These are phyloP conservation scores for Solanum chilense DNA, from an alignment of 257 asterid species.

Conservation along the genomic window DNA sequence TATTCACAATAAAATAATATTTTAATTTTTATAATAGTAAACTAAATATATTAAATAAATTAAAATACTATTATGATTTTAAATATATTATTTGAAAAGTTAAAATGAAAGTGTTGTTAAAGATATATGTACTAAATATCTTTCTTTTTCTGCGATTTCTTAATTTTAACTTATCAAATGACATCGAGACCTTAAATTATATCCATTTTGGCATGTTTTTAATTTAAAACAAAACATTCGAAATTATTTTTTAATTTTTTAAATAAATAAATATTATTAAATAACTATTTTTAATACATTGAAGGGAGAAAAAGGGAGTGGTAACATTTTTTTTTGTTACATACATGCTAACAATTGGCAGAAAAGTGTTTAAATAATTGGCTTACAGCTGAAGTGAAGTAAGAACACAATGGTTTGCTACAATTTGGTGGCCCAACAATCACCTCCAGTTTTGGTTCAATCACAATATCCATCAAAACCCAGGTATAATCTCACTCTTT, in stretches of 20 bases:
- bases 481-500: slow-evolving; percentile 16
- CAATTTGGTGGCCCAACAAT: slow-evolving; percentile 22
- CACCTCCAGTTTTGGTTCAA: slow-evolving; percentile 30
- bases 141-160: too few species aligned
- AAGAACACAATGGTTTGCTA: slow-evolving; percentile 4
- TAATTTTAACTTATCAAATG: too few species aligned
- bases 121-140: neutral
- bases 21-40: too few species aligned
- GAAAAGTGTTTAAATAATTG: neutral
- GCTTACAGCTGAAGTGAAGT: neutral
- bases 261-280: too few species aligned
- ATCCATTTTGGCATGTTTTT: too few species aligned
- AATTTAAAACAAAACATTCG: too few species aligned
- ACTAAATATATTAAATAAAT: too few species aligned
- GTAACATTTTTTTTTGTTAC: neutral
- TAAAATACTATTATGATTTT: too few species aligned
- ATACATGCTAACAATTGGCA: neutral
- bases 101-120: too few species aligned
- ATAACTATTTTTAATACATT: fast-evolving
- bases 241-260: too few species aligned
- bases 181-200: neutral
- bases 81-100: too few species aligned
- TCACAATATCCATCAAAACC: slow-evolving; percentile 19
- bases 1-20: neutral
- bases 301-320: neutral